phyloP scores from a whole-genome alignment of 2,329 filamentous ascomycete genomes.

The Trichothecium roseum region DNA sequence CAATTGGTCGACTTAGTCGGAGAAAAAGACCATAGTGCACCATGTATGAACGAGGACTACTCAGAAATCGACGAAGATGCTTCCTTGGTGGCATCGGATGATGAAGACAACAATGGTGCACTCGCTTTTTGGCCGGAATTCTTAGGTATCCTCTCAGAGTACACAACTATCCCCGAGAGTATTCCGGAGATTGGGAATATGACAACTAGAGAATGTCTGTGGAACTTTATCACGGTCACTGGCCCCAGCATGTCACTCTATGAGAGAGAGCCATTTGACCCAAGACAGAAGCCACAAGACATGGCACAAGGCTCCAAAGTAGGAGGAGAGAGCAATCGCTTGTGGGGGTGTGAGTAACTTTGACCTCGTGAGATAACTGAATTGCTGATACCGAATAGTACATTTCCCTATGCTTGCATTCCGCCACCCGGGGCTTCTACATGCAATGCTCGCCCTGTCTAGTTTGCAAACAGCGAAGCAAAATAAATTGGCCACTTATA shows the following conservation, averaged over 20 bases:
- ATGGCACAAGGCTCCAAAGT: constrained; percentile 47
- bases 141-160: constrained; percentile 46
- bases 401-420: constrained; percentile 77
- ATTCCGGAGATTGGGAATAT: constrained; percentile 66
- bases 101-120: constrained; percentile 27
- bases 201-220: constrained; percentile 74
- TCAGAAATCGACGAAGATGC: constrained; percentile 44
- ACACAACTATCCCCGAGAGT: constrained; percentile 48
- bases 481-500: constrained; percentile 49
- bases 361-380: not conserved
- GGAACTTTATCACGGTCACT: constrained; percentile 77
- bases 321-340: constrained; percentile 53
- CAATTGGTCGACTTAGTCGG: no score
- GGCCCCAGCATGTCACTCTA: constrained; percentile 80
- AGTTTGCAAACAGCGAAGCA: constrained; percentile 83
- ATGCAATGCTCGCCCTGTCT: constrained; percentile 79
- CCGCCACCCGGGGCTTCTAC: constrained; percentile 74
- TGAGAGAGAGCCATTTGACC: constrained; percentile 70
- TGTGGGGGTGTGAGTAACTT: constrained; percentile 47
- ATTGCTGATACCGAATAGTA: constrained; percentile 33
- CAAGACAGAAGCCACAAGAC: constrained; percentile 33
- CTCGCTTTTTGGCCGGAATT: constrained; percentile 32
- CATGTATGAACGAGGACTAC: no score
- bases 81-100: constrained; percentile 52
- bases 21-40: no score